Conservation (phyloP, 2,329 filamentous ascomycete species). For the Aspergillus sp. region DNA sequence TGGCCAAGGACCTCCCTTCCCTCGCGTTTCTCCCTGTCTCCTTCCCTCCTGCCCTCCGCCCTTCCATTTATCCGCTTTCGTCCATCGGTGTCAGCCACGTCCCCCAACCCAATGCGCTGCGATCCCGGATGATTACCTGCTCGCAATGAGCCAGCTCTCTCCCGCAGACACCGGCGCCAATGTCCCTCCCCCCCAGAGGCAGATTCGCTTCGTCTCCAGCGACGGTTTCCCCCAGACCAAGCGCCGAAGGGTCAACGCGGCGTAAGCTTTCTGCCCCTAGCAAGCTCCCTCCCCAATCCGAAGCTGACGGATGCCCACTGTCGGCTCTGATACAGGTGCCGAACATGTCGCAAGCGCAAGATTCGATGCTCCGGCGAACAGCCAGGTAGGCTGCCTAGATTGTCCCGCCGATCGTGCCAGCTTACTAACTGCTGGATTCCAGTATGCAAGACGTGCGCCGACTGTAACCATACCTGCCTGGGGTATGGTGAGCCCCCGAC, state of each 20-base stretch:
- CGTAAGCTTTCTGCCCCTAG: conserved; percentile 41
- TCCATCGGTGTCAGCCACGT: conserved; percentile 7
- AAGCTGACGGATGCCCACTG: conserved; percentile 6
- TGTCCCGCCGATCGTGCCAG: neutral
- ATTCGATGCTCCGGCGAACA: conserved; percentile 66
- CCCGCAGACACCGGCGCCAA: conserved; percentile 27
- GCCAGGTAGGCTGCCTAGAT: conserved; percentile 35
- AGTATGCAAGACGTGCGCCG: conserved; percentile 61
- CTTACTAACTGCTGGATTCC: conserved; percentile 4
- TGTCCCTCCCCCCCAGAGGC: conserved; percentile 24
- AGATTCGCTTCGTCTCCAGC: conserved; percentile 71
- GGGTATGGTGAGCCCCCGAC: conserved; percentile 51
- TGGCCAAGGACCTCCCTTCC: conserved; percentile 9
- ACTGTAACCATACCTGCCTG: conserved; percentile 59
- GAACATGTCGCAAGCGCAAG: conserved; percentile 67
- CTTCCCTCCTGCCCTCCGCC: conserved; percentile 5
- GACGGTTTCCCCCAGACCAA: conserved; percentile 74
- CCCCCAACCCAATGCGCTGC: conserved; percentile 22
- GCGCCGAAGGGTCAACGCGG: conserved; percentile 67
- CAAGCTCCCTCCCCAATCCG: conserved; percentile 9
- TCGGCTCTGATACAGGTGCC: conserved; percentile 42
- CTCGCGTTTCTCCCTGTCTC: conserved; percentile 3
- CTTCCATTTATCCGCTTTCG: conserved; percentile 3
- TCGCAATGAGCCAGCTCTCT: conserved; percentile 33
- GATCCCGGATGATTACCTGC: conserved; percentile 25